phyloP scores from a whole-genome alignment of 805 yeast genomes.

The Naumovozyma castellii region DNA sequence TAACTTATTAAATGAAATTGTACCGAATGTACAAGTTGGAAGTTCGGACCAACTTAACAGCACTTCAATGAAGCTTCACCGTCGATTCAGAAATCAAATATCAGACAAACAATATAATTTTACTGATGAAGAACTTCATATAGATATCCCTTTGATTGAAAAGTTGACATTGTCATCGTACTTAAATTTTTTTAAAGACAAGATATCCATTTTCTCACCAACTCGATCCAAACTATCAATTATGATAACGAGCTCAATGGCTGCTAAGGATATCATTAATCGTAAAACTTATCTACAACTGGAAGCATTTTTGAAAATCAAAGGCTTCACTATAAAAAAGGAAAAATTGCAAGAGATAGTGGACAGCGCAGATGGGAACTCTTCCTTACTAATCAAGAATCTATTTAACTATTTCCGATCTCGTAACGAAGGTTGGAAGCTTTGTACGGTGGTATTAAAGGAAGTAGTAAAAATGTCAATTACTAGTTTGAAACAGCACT shows the following conservation, averaged over 20 bases:
- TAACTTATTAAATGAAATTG: constrained; percentile 29
- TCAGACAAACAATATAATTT: constrained; percentile 36
- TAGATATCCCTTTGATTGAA: constrained; percentile 29
- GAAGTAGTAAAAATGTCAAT: constrained; percentile 27
- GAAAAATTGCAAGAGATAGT: constrained; percentile 34
- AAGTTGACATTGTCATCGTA: constrained; percentile 29
- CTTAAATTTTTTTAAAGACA: constrained; percentile 28
- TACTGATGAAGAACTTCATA: constrained; percentile 25
- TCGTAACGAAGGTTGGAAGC: constrained; percentile 34
- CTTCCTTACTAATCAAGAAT: constrained; percentile 31
- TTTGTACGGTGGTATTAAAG: constrained; percentile 29
- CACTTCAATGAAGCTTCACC: constrained; percentile 35
- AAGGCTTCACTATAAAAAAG: constrained; percentile 39
- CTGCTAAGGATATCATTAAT: constrained; percentile 31
- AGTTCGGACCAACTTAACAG: constrained; percentile 15
- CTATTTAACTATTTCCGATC: constrained; percentile 35
- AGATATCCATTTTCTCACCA: constrained; percentile 31
- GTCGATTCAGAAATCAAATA: constrained; percentile 42
- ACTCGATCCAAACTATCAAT: constrained; percentile 35
- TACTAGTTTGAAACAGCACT: constrained; percentile 6
- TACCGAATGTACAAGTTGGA: constrained; percentile 31
- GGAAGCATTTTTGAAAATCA: constrained; percentile 36
- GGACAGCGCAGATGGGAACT: constrained; percentile 31
- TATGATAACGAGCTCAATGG: constrained; percentile 32
- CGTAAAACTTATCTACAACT: constrained; percentile 33